Percentiles rank a stretch among this genome's conserved stretches.
These are phyloP conservation scores for Colletotrichum destructivum DNA, from an alignment of 2,329 filamentous ascomycete species.

Conservation along the genomic window DNA sequence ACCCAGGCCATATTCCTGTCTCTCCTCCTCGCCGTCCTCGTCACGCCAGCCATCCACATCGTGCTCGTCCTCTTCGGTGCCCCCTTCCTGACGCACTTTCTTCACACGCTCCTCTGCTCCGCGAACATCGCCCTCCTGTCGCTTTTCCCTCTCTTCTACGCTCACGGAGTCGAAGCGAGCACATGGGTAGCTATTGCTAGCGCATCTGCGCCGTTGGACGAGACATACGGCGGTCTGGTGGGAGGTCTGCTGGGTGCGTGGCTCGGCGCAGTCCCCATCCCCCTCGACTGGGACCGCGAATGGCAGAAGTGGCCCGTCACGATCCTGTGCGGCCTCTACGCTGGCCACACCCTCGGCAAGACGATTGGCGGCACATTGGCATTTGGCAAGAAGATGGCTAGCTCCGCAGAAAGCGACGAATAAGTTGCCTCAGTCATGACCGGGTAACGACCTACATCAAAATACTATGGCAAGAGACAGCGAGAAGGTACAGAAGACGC, in stretches of 20 bases:
- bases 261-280: constrained; percentile 95
- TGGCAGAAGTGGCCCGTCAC: constrained; percentile 99
- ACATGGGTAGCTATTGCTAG: constrained; percentile 82
- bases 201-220: constrained; percentile 81
- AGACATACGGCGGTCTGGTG: constrained; percentile 85
- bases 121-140: constrained; percentile 86
- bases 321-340: constrained; percentile 85
- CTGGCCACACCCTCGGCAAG: constrained; percentile 82
- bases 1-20: constrained; percentile 62
- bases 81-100: constrained; percentile 84
- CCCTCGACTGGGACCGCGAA: constrained; percentile 97
- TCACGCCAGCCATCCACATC: constrained; percentile 75
- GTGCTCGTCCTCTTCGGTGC: constrained; percentile 91
- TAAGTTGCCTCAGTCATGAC: not conserved
- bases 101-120: constrained; percentile 84
- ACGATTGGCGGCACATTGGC: constrained; percentile 68
- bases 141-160: constrained; percentile 86
- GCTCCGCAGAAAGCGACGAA: constrained; percentile 30
- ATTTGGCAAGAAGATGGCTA: constrained; percentile 61
- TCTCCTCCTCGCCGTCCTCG: constrained; percentile 75
- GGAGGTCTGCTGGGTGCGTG: constrained; percentile 87
- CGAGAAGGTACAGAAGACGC: not conserved
- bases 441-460: not conserved
- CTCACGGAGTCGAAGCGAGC: constrained; percentile 81
- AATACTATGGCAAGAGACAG: not conserved